A percentile compares a stretch with the other conserved stretches of the same genome.
These are phyloP conservation scores for Blastocrithidia nonstop DNA, from an alignment of 208 protist species.

Conservation along the genomic window DNA sequence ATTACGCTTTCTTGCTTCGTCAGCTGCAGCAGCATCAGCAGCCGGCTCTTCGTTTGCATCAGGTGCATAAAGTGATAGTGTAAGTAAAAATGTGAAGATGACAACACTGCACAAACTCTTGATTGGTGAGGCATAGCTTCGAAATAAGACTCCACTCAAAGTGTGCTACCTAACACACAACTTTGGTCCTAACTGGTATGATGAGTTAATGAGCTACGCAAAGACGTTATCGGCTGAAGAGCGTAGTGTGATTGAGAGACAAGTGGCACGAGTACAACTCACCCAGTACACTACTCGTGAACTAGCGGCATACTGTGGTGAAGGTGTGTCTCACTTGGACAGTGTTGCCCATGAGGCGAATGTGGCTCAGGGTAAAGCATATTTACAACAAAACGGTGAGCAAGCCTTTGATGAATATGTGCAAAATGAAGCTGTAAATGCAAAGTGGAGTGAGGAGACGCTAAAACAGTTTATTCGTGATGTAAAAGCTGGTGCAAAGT, in stretches of 20 bases:
- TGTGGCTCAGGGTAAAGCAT: constrained; percentile 53
- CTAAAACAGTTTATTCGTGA: constrained; percentile 67
- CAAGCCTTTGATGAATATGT: constrained; percentile 68
- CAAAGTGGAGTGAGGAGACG: constrained; percentile 67
- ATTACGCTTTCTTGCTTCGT: constrained; percentile 13
- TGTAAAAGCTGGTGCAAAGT: constrained; percentile 61
- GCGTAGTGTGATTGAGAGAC: constrained; percentile 51
- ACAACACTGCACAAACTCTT: constrained; percentile 72
- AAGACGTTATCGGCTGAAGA: constrained; percentile 49
- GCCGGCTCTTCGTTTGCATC: constrained; percentile 4
- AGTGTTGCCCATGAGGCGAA: constrained; percentile 54
- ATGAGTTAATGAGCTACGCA: constrained; percentile 57
- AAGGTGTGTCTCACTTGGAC: constrained; percentile 56
- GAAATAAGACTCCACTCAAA: constrained; percentile 75
- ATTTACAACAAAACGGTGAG: constrained; percentile 37
- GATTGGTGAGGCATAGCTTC: constrained; percentile 68
- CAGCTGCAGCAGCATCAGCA: constrained; percentile 18
- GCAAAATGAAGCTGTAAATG: constrained; percentile 55
- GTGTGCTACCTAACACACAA: constrained; percentile 77
- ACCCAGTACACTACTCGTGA: constrained; percentile 82
- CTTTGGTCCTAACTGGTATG: constrained; percentile 69
- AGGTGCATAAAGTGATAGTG: background rate
- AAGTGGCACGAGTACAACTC: constrained; percentile 58
- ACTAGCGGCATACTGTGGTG: constrained; percentile 59
- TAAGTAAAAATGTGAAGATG: constrained; percentile 25